These are phyloP conservation scores for Dillenia suffruticosa DNA, from an alignment of 164 flowering plant species.

Conservation along the genomic window DNA sequence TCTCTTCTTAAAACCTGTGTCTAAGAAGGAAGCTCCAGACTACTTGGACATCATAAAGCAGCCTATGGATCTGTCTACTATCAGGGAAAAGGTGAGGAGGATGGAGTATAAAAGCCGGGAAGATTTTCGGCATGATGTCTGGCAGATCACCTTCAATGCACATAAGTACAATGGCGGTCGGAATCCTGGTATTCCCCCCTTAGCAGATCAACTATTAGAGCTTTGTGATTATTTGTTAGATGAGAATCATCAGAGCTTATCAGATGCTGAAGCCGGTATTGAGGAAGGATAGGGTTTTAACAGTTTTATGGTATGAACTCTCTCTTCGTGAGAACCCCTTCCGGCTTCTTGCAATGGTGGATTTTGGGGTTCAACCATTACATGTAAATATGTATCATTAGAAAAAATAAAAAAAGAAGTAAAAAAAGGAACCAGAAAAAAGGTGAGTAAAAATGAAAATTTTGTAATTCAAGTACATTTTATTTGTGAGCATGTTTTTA, in stretches of 20 bases:
- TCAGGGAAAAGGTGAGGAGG: constrained; percentile 73
- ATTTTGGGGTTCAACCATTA: no score
- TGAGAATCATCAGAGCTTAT: constrained; percentile 30
- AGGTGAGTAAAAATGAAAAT: no score
- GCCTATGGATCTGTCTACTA: constrained; percentile 94
- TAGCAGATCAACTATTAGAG: constrained; percentile 88
- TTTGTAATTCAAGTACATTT: no score
- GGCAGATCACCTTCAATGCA: constrained; percentile 82
- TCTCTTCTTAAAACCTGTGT: constrained; percentile 83
- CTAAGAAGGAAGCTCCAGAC: constrained; percentile 93
- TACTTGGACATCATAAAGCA: constrained; percentile 51
- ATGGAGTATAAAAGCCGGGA: constrained; percentile 72
- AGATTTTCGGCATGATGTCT: constrained; percentile 85
- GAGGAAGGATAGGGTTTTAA: constrained; percentile 6
- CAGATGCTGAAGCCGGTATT: constrained; percentile 79
- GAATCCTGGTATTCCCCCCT: constrained; percentile 91
- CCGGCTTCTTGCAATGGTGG: no score
- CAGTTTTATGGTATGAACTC: no score
- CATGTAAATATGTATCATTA: no score
- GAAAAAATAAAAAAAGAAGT: no score
- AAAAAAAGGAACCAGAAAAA: no score
- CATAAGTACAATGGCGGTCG: constrained; percentile 75
- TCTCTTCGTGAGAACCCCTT: no score
- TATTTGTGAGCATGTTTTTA: no score
- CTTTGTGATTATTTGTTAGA: constrained; percentile 68